These are phyloP conservation scores for Polytrichum commune DNA, from an alignment of 225 moss, liverwort and hornwort genomes.

Conservation along the genomic window DNA sequence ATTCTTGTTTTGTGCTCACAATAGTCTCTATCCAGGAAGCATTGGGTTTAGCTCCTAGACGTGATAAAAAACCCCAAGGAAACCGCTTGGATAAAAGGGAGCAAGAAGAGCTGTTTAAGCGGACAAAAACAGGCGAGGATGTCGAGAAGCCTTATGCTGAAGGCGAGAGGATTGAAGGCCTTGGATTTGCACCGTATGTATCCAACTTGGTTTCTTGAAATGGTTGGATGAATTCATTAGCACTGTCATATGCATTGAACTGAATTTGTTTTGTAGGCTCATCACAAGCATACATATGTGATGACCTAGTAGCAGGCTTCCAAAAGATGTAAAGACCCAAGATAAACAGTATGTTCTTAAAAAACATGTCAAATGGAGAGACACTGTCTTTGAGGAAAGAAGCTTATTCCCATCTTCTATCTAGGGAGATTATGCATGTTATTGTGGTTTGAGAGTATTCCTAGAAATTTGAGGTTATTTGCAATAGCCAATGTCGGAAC, in stretches of 20 bases:
- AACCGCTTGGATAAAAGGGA: slow-evolving; percentile 75
- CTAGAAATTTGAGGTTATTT: no score
- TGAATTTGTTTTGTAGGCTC: no score
- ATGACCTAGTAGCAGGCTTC: no score
- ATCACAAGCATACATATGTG: no score
- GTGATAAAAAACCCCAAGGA: slow-evolving; percentile 43
- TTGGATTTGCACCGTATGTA: slow-evolving; percentile 85
- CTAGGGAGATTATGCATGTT: no score
- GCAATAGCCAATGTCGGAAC: no score
- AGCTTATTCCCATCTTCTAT: no score
- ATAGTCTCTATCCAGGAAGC: slow-evolving; percentile 51
- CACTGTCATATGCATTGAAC: not conserved
- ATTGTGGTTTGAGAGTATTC: no score
- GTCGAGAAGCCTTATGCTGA: slow-evolving; percentile 63
- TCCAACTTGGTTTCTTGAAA: not conserved
- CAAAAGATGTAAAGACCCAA: no score
- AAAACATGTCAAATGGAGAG: no score
- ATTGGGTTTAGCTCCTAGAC: slow-evolving; percentile 79
- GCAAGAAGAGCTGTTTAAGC: slow-evolving; percentile 77
- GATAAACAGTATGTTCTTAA: no score
- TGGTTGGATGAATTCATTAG: not conserved
- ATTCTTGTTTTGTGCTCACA: not conserved
- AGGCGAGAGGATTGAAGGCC: slow-evolving; percentile 88
- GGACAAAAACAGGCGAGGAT: slow-evolving; percentile 70
- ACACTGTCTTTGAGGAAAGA: no score